Conservation (phyloP, 805 yeast genomes). For the Debaryomyces castellii region DNA sequence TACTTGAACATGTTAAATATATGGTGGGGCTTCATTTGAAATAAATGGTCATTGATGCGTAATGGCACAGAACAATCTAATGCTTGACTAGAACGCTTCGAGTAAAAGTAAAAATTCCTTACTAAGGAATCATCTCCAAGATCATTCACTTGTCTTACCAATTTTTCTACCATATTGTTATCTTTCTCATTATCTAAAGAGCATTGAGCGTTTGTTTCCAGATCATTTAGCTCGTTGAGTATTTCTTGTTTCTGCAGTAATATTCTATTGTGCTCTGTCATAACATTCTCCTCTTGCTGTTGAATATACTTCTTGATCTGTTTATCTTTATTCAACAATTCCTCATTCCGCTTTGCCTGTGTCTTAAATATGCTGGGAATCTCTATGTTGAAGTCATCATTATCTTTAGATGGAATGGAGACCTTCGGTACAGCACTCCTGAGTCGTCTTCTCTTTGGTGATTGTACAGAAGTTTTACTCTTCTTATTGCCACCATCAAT, state of each 20-base stretch:
- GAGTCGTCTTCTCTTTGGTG: not conserved
- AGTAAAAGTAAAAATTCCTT: slow-evolving; percentile 24
- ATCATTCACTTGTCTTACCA: slow-evolving; percentile 6
- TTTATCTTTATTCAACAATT: slow-evolving; percentile 17
- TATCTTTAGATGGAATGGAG: not conserved
- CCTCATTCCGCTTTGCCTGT: slow-evolving; percentile 26
- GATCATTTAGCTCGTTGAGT: slow-evolving; percentile 28
- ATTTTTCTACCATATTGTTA: slow-evolving; percentile 17
- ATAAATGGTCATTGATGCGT: slow-evolving; percentile 2
- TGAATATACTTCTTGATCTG: slow-evolving; percentile 19
- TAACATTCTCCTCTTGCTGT: slow-evolving; percentile 14
- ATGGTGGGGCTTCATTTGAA: not conserved
- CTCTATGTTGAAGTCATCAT: slow-evolving; percentile 17
- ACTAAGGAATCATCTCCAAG: slow-evolving; percentile 7
- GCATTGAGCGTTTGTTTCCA: slow-evolving; percentile 12
- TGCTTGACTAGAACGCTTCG: slow-evolving; percentile 3
- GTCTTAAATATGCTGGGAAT: slow-evolving; percentile 30
- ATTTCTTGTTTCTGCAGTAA: slow-evolving; percentile 12
- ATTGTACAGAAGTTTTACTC: not conserved
- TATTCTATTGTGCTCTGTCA: slow-evolving; percentile 14
- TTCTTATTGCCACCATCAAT: slow-evolving; percentile 1
- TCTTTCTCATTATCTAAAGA: slow-evolving; percentile 16
- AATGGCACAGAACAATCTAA: slow-evolving; percentile 3
- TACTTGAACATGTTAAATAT: not conserved
- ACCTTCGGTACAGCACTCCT: not conserved